Conservation (phyloP, 2,329 filamentous ascomycete genomes). For the Fusarium xylarioides region DNA sequence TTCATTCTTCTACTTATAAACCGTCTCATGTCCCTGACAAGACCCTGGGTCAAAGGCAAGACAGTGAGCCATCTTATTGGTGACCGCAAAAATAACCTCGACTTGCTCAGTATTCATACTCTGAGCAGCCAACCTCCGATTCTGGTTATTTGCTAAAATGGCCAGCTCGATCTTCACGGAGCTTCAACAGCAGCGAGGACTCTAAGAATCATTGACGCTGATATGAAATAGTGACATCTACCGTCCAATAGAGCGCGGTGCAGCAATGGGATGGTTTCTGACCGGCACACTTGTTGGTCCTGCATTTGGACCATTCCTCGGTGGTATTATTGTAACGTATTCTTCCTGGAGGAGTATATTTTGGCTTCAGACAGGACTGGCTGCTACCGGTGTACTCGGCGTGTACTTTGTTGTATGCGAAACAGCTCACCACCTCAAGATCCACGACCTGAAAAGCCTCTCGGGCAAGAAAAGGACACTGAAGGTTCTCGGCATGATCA, state of each 20-base stretch:
- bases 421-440: slow-evolving; percentile 73
- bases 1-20: not conserved
- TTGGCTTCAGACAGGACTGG: slow-evolving; percentile 77
- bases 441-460: slow-evolving; percentile 68
- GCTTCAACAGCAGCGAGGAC: not conserved
- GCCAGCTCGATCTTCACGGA: not conserved
- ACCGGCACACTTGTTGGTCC: slow-evolving; percentile 77
- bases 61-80: not conserved
- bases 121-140: not conserved
- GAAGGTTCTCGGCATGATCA: slow-evolving; percentile 70
- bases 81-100: not conserved
- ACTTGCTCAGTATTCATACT: not conserved
- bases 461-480: slow-evolving; percentile 57
- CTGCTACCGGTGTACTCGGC: slow-evolving; percentile 65
- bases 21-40: not conserved
- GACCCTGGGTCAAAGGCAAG: not conserved
- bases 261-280: slow-evolving; percentile 78
- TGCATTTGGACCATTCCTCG: slow-evolving; percentile 74
- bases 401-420: slow-evolving; percentile 76
- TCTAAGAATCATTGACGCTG: not conserved
- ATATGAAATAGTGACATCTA: slow-evolving; percentile 63
- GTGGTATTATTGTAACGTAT: slow-evolving; percentile 81
- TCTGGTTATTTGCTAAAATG: not conserved
- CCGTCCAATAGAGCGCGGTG: slow-evolving; percentile 73
- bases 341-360: slow-evolving; percentile 78